A percentile compares a stretch with the other conserved stretches of the same genome.
Evolutionary conservation across 108 stramenopile species (phyloP).

Genomic region (Skeletonema marinoi): DNA sequence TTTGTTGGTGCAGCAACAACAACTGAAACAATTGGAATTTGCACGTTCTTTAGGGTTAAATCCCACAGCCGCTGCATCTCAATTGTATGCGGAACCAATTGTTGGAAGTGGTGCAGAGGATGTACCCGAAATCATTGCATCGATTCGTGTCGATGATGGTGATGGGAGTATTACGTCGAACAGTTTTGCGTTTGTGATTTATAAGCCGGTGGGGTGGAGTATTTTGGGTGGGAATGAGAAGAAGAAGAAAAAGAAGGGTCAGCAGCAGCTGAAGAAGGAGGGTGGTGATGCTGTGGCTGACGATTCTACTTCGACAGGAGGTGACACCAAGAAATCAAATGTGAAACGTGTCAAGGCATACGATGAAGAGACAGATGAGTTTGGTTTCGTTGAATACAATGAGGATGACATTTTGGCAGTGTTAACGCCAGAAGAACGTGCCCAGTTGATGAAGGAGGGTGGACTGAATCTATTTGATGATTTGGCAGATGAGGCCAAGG

Average conservation of each 20-base stretch:
- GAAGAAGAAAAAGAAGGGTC: conserved; percentile 16
- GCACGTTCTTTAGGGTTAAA: conserved; percentile 55
- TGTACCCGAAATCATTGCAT: conserved; percentile 54
- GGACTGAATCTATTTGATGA: conserved; percentile 35
- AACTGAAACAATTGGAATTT: conserved; percentile 31
- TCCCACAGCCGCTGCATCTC: conserved; percentile 29
- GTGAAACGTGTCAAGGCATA: conserved; percentile 51
- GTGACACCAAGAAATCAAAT: neutral
- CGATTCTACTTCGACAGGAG: neutral
- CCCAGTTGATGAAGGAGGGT: conserved; percentile 47
- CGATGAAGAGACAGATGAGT: conserved; percentile 57
- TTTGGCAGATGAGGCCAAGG: conserved; percentile 25
- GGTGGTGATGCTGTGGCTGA: neutral
- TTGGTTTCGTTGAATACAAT: conserved; percentile 63
- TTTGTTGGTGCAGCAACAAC: conserved; percentile 10
- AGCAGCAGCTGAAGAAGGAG: neutral
- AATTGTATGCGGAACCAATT: conserved; percentile 54
- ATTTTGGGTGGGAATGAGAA: conserved; percentile 61
- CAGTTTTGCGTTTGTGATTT: conserved; percentile 74
- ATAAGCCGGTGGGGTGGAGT: conserved; percentile 82
- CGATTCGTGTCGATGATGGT: conserved; percentile 53
- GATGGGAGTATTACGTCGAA: conserved; percentile 42
- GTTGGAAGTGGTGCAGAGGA: conserved; percentile 47
- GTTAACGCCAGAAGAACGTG: conserved; percentile 68
- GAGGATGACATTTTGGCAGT: conserved; percentile 68